These are phyloP conservation scores for Syncephalastrum monosporum DNA, from an alignment of 371 early-diverging fungal genomes.

Conservation along the genomic window DNA sequence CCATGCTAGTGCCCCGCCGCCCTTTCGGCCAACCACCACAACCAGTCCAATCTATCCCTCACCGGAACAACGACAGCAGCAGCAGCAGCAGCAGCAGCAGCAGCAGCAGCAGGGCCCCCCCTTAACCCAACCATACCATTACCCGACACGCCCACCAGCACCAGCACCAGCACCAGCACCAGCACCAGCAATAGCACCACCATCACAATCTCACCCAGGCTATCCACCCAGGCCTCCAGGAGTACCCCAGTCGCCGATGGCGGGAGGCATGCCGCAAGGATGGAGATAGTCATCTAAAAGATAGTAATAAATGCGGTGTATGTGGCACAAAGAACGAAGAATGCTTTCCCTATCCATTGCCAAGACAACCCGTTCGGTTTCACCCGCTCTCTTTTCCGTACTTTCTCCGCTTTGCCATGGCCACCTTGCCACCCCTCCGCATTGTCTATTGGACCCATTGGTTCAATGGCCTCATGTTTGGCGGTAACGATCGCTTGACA, in stretches of 20 bases:
- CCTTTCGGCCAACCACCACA: conserved; percentile 7
- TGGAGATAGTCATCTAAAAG: no score
- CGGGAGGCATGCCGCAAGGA: no score
- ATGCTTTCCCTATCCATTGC: no score
- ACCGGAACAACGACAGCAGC: conserved; percentile 11
- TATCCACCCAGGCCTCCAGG: conserved; percentile 4
- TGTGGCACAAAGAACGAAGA: no score
- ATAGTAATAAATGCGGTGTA: no score
- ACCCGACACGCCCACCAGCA: conserved; percentile 5
- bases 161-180: background rate
- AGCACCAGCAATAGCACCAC: background rate
- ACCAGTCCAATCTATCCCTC: background rate
- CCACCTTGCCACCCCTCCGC: conserved; percentile 23
- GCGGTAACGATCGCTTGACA: conserved; percentile 8
- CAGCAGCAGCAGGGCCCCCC: conserved; percentile 2
- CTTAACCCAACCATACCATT: background rate
- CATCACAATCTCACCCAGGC: background rate
- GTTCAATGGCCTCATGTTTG: conserved; percentile 21
- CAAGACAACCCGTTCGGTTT: no score
- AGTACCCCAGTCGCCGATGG: no score
- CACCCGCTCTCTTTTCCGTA: no score
- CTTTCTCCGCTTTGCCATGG: conserved; percentile 4
- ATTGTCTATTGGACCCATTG: conserved; percentile 34
- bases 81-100: conserved; percentile 14
- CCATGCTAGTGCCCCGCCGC: conserved; percentile 5